Evolutionary conservation across 768 basidiomycete species (phyloP).

Genomic region (Amanita brunnescens): DNA sequence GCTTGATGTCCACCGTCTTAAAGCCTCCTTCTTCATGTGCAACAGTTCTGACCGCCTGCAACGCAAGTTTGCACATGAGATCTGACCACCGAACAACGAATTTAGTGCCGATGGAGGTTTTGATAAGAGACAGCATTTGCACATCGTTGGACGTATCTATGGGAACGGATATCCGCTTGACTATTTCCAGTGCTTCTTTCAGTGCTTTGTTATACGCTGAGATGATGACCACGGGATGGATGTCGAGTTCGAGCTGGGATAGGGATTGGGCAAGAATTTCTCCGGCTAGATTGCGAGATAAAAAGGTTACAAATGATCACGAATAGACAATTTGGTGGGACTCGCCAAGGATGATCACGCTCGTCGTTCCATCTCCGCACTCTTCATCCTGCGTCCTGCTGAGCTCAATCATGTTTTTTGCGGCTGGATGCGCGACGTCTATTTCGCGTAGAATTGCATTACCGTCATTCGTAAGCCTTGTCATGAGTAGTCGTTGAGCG

Average conservation of each 20-base stretch:
- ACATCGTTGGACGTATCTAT: constrained; percentile 80
- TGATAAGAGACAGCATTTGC: constrained; percentile 95
- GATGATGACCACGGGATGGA: constrained; percentile 99
- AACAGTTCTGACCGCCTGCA: constrained; percentile 88
- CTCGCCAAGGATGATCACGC: constrained; percentile 93
- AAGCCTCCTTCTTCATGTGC: constrained; percentile 65
- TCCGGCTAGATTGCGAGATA: constrained; percentile 45
- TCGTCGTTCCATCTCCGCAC: constrained; percentile 97
- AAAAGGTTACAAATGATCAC: not conserved
- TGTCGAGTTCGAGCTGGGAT: constrained; percentile 88
- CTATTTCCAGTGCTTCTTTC: constrained; percentile 82
- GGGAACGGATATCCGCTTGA: constrained; percentile 80
- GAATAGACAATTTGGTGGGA: not conserved
- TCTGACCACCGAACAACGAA: constrained; percentile 95
- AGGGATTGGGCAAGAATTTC: constrained; percentile 96
- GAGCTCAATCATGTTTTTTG: constrained; percentile 99
- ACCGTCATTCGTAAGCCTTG: constrained; percentile 94
- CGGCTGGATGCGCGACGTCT: constrained; percentile 97
- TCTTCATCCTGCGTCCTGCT: constrained; percentile 98
- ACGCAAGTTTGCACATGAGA: constrained; percentile 92
- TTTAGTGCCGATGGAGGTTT: constrained; percentile 97
- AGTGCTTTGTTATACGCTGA: constrained; percentile 96
- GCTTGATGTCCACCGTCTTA: constrained; percentile 95
- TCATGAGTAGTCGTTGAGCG: not conserved
- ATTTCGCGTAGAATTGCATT: constrained; percentile 98